Evolutionary conservation across 2,329 filamentous ascomycete species (phyloP).

Genomic region (Aspergillus caelatus): DNA sequence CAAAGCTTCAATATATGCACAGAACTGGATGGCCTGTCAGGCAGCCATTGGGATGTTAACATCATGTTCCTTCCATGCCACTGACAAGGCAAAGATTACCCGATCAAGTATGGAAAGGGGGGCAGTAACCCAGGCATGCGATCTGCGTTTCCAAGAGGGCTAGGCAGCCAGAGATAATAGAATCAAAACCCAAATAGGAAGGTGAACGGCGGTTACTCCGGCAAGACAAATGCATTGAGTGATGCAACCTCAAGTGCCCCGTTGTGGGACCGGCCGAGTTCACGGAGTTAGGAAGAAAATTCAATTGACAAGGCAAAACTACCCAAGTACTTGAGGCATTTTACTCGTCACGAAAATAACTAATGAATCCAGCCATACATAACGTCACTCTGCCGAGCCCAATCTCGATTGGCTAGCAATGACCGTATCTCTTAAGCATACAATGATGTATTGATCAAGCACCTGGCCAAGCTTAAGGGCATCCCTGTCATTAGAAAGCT

Average conservation of each 20-base stretch:
- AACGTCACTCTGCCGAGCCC: neutral
- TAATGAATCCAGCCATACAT: neutral
- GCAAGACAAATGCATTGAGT: neutral
- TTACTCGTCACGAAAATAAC: neutral
- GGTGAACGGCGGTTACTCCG: neutral
- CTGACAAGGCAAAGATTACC: neutral
- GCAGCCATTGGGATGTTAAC: neutral
- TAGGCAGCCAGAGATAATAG: rapidly evolving
- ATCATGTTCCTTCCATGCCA: neutral
- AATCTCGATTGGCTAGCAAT: neutral
- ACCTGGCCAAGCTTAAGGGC: neutral
- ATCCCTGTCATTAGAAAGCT: neutral
- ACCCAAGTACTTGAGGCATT: neutral
- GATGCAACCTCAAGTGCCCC: neutral
- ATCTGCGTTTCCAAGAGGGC: neutral
- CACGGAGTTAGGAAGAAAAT: neutral
- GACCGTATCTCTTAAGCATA: neutral
- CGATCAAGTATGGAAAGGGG: neutral
- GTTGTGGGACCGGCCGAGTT: neutral
- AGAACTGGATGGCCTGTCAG: neutral
- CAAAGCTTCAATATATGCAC: neutral
- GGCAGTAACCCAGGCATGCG: too few relatives aligned
- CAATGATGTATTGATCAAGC: neutral
- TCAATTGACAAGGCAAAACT: neutral
- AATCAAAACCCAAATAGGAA: neutral